Evolutionary conservation across 139 green algal species (phyloP).

Genomic region (Dunaliella primolecta): DNA sequence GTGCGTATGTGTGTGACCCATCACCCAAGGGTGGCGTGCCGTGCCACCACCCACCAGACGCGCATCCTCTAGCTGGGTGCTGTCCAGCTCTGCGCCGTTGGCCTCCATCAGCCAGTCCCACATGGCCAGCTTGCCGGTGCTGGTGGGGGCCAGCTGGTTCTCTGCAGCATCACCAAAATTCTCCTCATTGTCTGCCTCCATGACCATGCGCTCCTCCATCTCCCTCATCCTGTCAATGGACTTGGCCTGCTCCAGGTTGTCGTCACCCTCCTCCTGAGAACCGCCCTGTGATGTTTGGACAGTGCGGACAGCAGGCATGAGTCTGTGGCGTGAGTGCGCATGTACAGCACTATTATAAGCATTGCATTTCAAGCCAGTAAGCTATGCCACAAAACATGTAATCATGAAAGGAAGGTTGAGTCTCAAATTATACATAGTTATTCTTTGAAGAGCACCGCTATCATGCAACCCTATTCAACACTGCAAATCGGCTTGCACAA

Average conservation of each 20-base stretch:
- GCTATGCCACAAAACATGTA: no score
- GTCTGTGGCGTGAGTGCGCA: no score
- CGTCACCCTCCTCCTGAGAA: conserved; percentile 17
- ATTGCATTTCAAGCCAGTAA: no score
- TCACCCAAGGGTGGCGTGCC: no score
- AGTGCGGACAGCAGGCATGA: background rate
- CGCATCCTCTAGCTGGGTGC: background rate
- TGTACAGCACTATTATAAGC: no score
- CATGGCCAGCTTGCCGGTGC: conserved; percentile 3
- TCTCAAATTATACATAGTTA: no score
- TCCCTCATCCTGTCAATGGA: conserved; percentile 25
- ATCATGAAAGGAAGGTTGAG: no score
- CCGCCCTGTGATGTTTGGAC: conserved; percentile 12
- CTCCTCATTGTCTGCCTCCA: conserved; percentile 42
- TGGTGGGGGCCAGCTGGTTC: background rate
- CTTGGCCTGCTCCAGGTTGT: conserved; percentile 32
- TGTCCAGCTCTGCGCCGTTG: conserved; percentile 6
- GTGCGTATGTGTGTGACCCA: no score
- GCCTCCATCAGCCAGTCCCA: conserved; percentile 34
- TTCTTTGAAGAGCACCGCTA: no score
- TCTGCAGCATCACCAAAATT: conserved; percentile 16
- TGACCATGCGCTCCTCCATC: conserved; percentile 43
- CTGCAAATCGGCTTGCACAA: no score
- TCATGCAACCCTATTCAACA: no score
- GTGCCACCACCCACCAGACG: background rate